Conservation (phyloP, 768 basidiomycete genomes). For the Favolaschia claudopus region DNA sequence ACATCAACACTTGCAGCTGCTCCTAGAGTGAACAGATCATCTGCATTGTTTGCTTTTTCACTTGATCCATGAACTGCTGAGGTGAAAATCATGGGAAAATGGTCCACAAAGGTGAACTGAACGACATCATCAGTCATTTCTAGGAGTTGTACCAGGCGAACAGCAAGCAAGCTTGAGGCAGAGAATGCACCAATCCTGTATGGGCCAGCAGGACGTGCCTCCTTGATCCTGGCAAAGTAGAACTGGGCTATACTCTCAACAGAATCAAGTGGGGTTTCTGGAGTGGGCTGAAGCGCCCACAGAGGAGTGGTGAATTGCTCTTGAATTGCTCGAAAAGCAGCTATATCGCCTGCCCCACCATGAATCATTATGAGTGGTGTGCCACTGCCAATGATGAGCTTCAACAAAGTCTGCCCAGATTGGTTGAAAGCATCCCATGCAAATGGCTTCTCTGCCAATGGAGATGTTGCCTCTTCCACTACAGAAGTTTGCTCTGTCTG, state of each 20-base stretch:
- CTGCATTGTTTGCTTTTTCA: slow-evolving; percentile 1
- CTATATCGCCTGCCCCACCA: slow-evolving; percentile 12
- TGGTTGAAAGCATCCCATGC: slow-evolving; percentile 4
- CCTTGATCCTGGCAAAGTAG: slow-evolving; percentile 30
- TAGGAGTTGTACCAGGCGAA: not conserved
- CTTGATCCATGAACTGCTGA: slow-evolving; percentile 7
- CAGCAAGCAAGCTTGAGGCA: not conserved
- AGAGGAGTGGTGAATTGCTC: slow-evolving; percentile 19
- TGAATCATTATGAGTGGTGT: slow-evolving; percentile 24
- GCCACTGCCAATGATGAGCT: slow-evolving; percentile 12
- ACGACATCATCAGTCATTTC: slow-evolving; percentile 4
- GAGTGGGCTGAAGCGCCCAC: slow-evolving; percentile 25
- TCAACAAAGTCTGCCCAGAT: slow-evolving; percentile 10
- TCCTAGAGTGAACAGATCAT: not conserved
- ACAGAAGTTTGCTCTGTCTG: not conserved
- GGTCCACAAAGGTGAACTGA: slow-evolving; percentile 5
- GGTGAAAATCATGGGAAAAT: slow-evolving; percentile 9
- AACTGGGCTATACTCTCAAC: slow-evolving; percentile 17
- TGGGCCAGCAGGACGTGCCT: slow-evolving; percentile 23
- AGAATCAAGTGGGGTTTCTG: slow-evolving; percentile 26
- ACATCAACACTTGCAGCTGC: slow-evolving; percentile 9
- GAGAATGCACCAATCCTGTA: slow-evolving; percentile 27
- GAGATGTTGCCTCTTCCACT: not conserved
- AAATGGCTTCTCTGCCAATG: not conserved
- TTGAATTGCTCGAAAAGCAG: slow-evolving; percentile 17